Base-by-base conservation (phyloP, 1,139 yeast species). In the Hanseniaspora sp. region DNA sequence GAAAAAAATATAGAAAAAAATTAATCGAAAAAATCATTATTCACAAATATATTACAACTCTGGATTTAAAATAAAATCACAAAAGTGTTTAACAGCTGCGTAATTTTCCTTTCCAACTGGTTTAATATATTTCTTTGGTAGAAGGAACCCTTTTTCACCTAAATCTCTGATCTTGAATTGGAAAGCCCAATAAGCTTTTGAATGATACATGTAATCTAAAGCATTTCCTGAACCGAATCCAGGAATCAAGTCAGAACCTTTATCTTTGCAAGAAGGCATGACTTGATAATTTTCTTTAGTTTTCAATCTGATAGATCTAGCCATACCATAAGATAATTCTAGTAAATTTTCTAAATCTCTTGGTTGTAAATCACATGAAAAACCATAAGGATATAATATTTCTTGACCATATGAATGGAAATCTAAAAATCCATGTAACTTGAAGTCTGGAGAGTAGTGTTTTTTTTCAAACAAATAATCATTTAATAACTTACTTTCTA, bases 331-430 rank as follows among this genome's bases (percentile, higher is more conserved):
- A 0, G 90, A 92, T 58, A 86, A 71, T 65, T 86, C 95, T 46
- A 85, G 69, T 64, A 86, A 72, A 62, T 86, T 86, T 63, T 86
- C 95, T 60, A 80, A 79, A 64, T 86, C 95, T 49, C 92, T 72
- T 48, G 95, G 95, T 54, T 73, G 70, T 48, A 80, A 79, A 40
- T 75, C 75, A 67, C 95, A 86, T 3, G 90, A 80, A 64, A 76
- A 85, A 0, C 95, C 92, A 64, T 83, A 86, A 0, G 95, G 95
- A 64, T 82, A 86, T 38, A 86, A 71, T 34, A 87, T 76, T 62
- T 85, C 90, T 66, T 87, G 94, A 0, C 95, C 77, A 64, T 87
- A 87, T 0, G 95, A 84, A 64, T 86, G 95, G 61, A 86, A 74
- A 65, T 87, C 95, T 53, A 87, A 70, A 65, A 80, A 87, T 0